Base-by-base conservation (phyloP, 2,329 filamentous ascomycete species). In the Xylariales sp. region DNA sequence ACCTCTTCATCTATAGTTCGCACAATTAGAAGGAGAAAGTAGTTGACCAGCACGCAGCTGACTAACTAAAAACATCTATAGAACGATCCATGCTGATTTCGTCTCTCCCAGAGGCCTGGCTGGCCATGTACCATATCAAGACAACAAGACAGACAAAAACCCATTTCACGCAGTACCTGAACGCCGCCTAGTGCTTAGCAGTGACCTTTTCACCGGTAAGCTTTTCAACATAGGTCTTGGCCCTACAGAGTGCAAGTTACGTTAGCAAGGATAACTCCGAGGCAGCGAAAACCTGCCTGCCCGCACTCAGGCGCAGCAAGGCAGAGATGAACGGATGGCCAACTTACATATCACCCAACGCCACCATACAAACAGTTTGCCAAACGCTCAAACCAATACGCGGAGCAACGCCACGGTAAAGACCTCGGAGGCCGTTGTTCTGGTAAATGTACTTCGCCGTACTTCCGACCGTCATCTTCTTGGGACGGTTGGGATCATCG, bases 341-440 rank as follows among this genome's bases (percentile, higher is more conserved):
- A 15, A 80, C 88, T 74, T 70, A 94, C 89, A 95, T 90, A 71
- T 97, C 93, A 69, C 93, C 93, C 66, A 97, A 76, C 59, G 91
- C 93, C 69, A 98, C 93, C 93, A 98, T 98, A 78, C 93, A 98
- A 59, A 98, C 85, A 46, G 93, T 98, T 78, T 98, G 93, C 93
- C 93, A 98, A 71, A 98, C 80, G 61, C 93, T 85, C 48, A 98
- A 82, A 53, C 90, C 90, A 62, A 98, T 90, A 64, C 93, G 84
- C 55, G 93, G 93, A 52, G 88, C 76, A 48, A 98, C 91, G 60
- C 93, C 93, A 60, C 93, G 88, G 77, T 98, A 98, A 50, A 98
- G 75, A 59, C 93, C 93, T 72, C 82, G 85, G 58, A 97, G 33
- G 44, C 93, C 93, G 66, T 95, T 96, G 61, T 78, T 79, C 51